Base-by-base conservation (phyloP, 73 alveolate genomes). In the Paramecium bursaria region DNA sequence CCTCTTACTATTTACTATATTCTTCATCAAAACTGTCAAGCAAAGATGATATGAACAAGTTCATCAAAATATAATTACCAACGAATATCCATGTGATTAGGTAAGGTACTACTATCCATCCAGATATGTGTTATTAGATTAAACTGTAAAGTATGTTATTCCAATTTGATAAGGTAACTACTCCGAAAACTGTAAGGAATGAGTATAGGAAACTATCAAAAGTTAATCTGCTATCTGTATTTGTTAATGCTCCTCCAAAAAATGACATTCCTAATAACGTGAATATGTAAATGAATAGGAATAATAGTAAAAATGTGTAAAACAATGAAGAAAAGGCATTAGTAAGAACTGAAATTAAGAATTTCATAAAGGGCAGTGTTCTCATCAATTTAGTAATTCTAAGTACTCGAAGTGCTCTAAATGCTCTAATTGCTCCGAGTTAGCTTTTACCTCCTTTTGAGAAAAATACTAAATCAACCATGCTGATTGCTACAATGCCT, bases 81-180 rank as follows among this genome's bases (percentile, higher is more conserved):
- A 97, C 74, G 75, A 94, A 86, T 13, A 97, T 94, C 99, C 99
- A 97, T 10, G 95, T 87, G 17, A 95, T 87, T 48, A 94, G 85
- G 73, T 90, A 95, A 61, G 44, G 88, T 82, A 17, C 97, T 77
- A 33, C 90, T 85, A 50, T 85, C 51, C 25, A 76, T 31, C 14
- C 51, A 48, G 0, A 35, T n/a, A 90, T 92, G 22, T 27, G 14
- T 17, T 95, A 74, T 22, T 91, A 23, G 53, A 92, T 67, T 7
- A 92, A 50, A 29, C 90, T 96, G 53, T 88, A 88, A 13, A 95
- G 92, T 9, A 95, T 60, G 13, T 75, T 75, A 82, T 96, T 92
- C 99, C 99, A 97, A 75, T 95, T 91, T 77, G 95, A 99, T 29
- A 90, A 79, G 10, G 99, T 95, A 53, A 97, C 35, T 3, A 97